phyloP scores from a whole-genome alignment of 2,329 filamentous ascomycete species.

The Pochonia chlamydosporia region DNA sequence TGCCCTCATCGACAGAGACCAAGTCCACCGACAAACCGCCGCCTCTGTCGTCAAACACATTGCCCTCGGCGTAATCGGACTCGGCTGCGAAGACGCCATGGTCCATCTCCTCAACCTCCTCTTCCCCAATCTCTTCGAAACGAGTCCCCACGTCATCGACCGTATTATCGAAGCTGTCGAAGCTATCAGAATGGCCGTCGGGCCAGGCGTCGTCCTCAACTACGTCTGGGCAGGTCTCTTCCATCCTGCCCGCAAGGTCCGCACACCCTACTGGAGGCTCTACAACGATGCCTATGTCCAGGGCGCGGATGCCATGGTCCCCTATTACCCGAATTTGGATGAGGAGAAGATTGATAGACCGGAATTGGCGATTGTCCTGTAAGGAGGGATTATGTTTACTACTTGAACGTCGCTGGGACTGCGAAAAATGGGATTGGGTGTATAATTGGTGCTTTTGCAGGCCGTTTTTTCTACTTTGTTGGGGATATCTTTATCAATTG shows the following conservation, averaged over 20 bases:
- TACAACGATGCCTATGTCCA: slow-evolving; percentile 98
- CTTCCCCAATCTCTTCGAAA: slow-evolving; percentile 96
- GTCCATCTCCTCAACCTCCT: slow-evolving; percentile 93
- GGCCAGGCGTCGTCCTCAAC: slow-evolving; percentile 89
- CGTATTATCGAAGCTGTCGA: slow-evolving; percentile 96
- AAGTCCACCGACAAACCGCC: slow-evolving; percentile 95
- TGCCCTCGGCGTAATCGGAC: slow-evolving; percentile 90
- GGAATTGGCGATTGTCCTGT: slow-evolving; percentile 80
- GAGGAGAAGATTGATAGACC: slow-evolving; percentile 73
- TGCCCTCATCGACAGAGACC: slow-evolving; percentile 93
- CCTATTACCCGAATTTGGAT: slow-evolving; percentile 85
- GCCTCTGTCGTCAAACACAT: slow-evolving; percentile 97
- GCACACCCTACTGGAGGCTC: slow-evolving; percentile 90
- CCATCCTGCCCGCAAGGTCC: slow-evolving; percentile 91
- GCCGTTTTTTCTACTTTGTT: not conserved
- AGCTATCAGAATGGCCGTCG: slow-evolving; percentile 88
- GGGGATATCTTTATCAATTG: not conserved
- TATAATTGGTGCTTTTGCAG: not conserved
- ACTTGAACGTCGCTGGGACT: not conserved
- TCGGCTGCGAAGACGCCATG: slow-evolving; percentile 98
- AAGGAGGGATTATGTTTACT: slow-evolving; percentile 19
- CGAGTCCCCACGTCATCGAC: slow-evolving; percentile 96
- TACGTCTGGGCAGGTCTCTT: slow-evolving; percentile 98
- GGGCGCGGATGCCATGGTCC: slow-evolving; percentile 88
- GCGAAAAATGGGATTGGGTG: not conserved